Base-by-base conservation (phyloP, 2,329 filamentous ascomycete species). In the Neofusicoccum kwambonambiense region DNA sequence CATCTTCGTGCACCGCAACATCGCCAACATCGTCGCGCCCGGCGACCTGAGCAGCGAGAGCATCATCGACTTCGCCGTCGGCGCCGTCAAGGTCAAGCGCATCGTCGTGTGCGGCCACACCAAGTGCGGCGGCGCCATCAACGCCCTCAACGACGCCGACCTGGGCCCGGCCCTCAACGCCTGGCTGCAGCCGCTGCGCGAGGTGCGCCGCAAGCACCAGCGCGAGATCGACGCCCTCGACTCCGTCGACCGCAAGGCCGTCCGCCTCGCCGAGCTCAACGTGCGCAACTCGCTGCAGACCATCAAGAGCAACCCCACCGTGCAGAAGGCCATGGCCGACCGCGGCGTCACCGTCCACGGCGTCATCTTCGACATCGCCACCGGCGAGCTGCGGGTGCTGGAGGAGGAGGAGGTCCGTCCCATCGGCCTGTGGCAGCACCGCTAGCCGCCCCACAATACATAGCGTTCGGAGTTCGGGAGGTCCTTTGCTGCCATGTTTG, bases 1-100 rank as follows among this genome's bases (percentile, higher is more conserved):
- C 71, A 88, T 96, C 70, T 96, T 96, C 76, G 90, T 92, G 61
- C 92, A 96, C 82, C 90, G 92, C 75, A 96, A 96, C 82, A 93
- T 96, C 76, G 92, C 91, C 78, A 96, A 96, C 81, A 87, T 94
- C 73, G 80, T 96, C 68, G 87, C 88, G 65, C 81, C 88, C 19
- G 88, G 87, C 71, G 92, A 96, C 76, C 85, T 94, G 76, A 91
- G 87, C 79, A 88, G 88, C 39, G 84, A 87, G 11, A 86, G 87
- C 64, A 91, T 94, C 51, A 89, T 96, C 74, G 89, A 94, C 74
- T 96, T 89, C 75, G 90, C 91, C 49, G 90, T 96, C 66, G 81
- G 79, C 65, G 83, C 90, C 74, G 81, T 96, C 41, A 87, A 89
- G 70, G 87, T 90, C 68, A 83, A 86, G 69, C 84, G 87, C 76